Percentiles rank a stretch among this genome's conserved stretches.
These are phyloP conservation scores for Echinochloa phyllopogon DNA, from an alignment of 176 grass and related monocot genomes.

Conservation along the genomic window DNA sequence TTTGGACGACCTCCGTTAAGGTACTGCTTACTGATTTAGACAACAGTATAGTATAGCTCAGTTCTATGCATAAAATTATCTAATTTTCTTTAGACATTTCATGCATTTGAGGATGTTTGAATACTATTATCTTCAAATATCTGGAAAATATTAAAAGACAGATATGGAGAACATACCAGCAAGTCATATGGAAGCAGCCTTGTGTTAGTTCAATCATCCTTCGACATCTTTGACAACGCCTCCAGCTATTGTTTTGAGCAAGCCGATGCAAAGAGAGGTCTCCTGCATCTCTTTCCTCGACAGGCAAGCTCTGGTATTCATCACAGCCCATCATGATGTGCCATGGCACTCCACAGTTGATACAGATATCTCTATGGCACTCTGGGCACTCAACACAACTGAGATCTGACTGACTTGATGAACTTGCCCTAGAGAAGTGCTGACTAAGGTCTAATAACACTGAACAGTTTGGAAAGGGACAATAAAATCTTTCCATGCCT, in stretches of 20 bases:
- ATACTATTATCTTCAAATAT: neutral
- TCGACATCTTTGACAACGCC: constrained; percentile 71
- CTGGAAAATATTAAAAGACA: neutral
- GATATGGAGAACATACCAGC: constrained; percentile 65
- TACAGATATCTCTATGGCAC: constrained; percentile 87
- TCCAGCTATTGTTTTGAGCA: constrained; percentile 72
- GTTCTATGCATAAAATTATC: constrained; percentile 10
- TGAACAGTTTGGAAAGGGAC: constrained; percentile 85
- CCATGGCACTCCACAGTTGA: constrained; percentile 85
- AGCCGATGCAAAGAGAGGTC: constrained; percentile 65
- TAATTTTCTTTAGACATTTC: neutral
- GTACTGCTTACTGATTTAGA: neutral
- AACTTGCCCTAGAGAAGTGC: constrained; percentile 75
- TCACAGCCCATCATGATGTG: constrained; percentile 87
- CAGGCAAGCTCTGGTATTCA: constrained; percentile 75
- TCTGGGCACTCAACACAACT: constrained; percentile 76
- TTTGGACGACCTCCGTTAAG: neutral
- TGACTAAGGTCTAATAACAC: constrained; percentile 63
- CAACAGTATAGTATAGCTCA: neutral
- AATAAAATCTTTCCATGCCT: constrained; percentile 70
- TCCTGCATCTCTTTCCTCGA: constrained; percentile 60
- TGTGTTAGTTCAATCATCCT: constrained; percentile 77
- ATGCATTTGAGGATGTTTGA: neutral
- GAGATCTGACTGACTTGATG: constrained; percentile 68
- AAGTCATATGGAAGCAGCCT: constrained; percentile 80